Percentiles rank a stretch among this genome's conserved stretches.
Conservation (phyloP, 306 rosid species). For the Cucurbita ficifolia region DNA sequence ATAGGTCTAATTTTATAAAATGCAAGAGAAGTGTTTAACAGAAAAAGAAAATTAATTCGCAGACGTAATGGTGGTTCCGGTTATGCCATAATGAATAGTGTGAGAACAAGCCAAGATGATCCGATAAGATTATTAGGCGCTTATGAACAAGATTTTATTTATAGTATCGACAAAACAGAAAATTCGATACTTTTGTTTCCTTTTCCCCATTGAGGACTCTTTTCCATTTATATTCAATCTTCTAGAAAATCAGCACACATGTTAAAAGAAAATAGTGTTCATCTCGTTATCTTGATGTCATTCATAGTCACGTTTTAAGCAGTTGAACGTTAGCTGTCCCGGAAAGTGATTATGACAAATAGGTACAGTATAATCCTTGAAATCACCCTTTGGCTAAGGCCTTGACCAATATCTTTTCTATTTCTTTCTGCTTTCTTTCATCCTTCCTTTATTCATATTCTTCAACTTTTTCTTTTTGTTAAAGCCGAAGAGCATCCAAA, state of each 20-base stretch:
- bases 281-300: background rate
- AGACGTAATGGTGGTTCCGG: background rate
- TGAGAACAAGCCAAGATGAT: background rate
- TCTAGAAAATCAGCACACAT: background rate
- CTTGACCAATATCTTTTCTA: background rate
- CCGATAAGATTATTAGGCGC: background rate
- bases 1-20: background rate
- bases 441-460: background rate
- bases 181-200: background rate
- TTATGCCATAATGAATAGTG: background rate
- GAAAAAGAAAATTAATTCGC: background rate
- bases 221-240: background rate
- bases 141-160: background rate
- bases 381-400: background rate
- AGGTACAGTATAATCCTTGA: background rate
- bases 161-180: background rate
- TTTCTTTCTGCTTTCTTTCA: background rate
- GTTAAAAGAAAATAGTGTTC: background rate
- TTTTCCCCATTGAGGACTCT: background rate
- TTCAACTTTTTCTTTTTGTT: background rate
- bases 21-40: background rate
- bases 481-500: background rate
- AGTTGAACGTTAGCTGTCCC: background rate
- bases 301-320: background rate
- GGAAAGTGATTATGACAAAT: background rate